phyloP scores from a whole-genome alignment of 2,329 filamentous ascomycete genomes.

The Clarireedia hainanense region DNA sequence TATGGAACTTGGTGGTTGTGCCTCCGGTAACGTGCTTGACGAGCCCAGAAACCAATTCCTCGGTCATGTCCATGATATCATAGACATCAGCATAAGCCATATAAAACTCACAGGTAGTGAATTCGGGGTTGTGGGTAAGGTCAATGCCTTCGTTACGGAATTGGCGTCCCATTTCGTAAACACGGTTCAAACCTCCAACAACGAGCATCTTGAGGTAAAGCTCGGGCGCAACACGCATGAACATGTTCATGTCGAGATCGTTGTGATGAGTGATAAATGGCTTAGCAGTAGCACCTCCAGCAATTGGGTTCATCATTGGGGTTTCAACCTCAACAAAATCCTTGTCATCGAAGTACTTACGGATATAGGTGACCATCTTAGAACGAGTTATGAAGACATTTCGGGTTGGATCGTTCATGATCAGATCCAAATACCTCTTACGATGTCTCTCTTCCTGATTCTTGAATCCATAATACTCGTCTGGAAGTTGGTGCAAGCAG shows the following conservation, averaged over 20 bases:
- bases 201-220: constrained; percentile 93
- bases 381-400: constrained; percentile 78
- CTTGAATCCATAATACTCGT: constrained; percentile 90
- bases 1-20: constrained; percentile 80
- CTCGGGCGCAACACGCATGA: constrained; percentile 90
- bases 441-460: constrained; percentile 90
- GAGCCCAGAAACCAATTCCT: constrained; percentile 83
- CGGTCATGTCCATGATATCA: constrained; percentile 84
- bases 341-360: constrained; percentile 75
- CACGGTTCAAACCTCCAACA: constrained; percentile 86
- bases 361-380: constrained; percentile 83
- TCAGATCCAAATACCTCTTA: constrained; percentile 88
- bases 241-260: constrained; percentile 89
- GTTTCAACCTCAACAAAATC: constrained; percentile 95
- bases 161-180: constrained; percentile 92
- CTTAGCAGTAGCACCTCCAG: constrained; percentile 89
- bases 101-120: constrained; percentile 97
- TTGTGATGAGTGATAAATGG: constrained; percentile 96
- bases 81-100: constrained; percentile 88
- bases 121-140: constrained; percentile 95
- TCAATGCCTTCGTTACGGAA: constrained; percentile 93
- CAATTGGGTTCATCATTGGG: constrained; percentile 94
- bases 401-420: constrained; percentile 81
- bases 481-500: constrained; percentile 83
- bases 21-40: constrained; percentile 84